phyloP scores from a whole-genome alignment of 2,329 filamentous ascomycete species.

The Exophiala sideris region DNA sequence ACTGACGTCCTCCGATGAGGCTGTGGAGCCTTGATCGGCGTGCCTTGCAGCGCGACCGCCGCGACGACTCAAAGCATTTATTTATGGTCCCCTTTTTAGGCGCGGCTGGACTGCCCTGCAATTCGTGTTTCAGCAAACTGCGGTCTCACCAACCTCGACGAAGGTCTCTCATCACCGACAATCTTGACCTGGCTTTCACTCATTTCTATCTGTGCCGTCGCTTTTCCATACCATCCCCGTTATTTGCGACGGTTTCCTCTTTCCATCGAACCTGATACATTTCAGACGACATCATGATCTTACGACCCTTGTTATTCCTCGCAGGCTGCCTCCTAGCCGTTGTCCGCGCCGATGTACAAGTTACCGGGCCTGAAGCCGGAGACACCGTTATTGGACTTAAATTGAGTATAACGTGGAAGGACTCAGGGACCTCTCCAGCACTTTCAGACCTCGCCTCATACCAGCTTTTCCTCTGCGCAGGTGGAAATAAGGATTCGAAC shows the following conservation, averaged over 20 bases:
- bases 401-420: conserved; percentile 56
- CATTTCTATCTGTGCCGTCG: background rate
- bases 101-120: background rate
- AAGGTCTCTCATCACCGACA: no score
- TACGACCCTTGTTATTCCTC: conserved; percentile 19
- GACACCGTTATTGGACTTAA: conserved; percentile 48
- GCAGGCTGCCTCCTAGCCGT: conserved; percentile 12
- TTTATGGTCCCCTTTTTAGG: background rate
- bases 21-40: background rate
- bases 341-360: conserved; percentile 52
- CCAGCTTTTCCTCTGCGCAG: conserved; percentile 58
- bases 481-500: conserved; percentile 51
- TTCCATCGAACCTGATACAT: background rate
- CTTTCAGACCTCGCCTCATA: conserved; percentile 53
- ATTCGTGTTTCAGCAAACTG: conserved; percentile 11
- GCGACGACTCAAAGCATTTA: background rate
- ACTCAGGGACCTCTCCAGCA: conserved; percentile 50
- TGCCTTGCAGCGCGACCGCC: conserved; percentile 3
- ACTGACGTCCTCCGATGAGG: background rate
- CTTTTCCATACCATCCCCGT: background rate
- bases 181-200: background rate
- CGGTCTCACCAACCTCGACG: background rate
- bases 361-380: conserved; percentile 53
- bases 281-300: conserved; percentile 17
- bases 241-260: background rate